Evolutionary conservation across 306 rosid species (phyloP), one percentile per base, ranked within the genome.

Genomic region (Potentilla sterilis): DNA sequence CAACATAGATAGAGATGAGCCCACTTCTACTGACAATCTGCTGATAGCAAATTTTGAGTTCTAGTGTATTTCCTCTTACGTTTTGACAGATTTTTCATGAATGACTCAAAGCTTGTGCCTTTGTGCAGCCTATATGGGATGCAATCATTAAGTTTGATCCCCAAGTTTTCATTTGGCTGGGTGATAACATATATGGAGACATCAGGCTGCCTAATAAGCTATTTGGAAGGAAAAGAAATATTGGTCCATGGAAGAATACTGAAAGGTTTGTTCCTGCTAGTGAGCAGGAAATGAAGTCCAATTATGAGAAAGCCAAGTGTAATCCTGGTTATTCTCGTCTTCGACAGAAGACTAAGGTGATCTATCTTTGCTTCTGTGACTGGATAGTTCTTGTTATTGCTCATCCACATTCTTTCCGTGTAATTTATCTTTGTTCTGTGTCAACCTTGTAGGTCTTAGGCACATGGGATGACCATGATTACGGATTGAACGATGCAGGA

Each of bases 391-490:
- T 68, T 57, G 71, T 76, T 69, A 16, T 70, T 80, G 22, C 21
- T 67, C 24, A 44, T 75, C 3, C 7, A 15, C 37, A 6, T 41
- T 55, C 37, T 28, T 49, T 65, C 66, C 16, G 14, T 74, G 21
- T 43, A 74, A 15, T 15, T 5, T 9, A 16, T 49, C 15, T 46
- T 78, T 40, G 43, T 72, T 74, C 75, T 72, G 42, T 79, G 73
- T 77, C 58, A 64, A 80, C 84, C 77, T 55, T 75, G 67, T 82
- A 91, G 94, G 92, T 91, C 75, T 81, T 92, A 77, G 97, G 97
- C 57, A 88, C 91, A 46, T 92, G 97, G 97, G 97, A 92, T 83
- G 96, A 92, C 79, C 97, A 89, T 55, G 97, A 92, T 85, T 89
- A 89, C 80, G 97, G 97, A 81, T 83, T 92, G 77, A 92, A 89